Evolutionary conservation across 371 early-diverging fungal species (phyloP).

Genomic region (Quaeritorhiza haematococci): DNA sequence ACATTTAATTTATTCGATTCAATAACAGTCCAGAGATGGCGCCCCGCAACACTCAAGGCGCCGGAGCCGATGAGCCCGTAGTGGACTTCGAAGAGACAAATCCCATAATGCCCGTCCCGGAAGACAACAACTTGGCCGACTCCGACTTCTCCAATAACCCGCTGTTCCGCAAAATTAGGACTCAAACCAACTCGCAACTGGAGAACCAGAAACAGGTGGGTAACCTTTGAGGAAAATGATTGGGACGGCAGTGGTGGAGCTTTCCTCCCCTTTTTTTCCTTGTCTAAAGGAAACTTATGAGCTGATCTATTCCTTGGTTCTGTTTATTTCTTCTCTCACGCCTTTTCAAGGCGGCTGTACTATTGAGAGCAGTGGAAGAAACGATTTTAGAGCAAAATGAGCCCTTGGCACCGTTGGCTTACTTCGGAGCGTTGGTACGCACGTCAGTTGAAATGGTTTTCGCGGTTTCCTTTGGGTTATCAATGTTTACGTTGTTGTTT

Average conservation of each 20-base stretch:
- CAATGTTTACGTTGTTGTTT: background rate
- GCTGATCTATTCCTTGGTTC: background rate
- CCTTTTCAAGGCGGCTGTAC: conserved; percentile 57
- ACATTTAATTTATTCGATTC: too few species aligned
- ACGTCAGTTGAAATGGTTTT: too few species aligned
- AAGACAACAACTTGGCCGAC: too few species aligned
- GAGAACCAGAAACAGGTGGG: conserved; percentile 74
- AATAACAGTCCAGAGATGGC: too few species aligned
- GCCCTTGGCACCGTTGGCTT: conserved; percentile 66
- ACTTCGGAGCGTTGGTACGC: conserved; percentile 80
- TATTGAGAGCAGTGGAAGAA: conserved; percentile 84
- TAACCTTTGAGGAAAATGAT: background rate
- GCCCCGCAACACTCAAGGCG: too few species aligned
- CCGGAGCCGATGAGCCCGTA: too few species aligned
- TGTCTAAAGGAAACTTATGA: background rate
- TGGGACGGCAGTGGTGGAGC: too few species aligned
- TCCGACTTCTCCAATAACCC: background rate
- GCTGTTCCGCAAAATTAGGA: conserved; percentile 15
- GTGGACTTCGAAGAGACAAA: too few species aligned
- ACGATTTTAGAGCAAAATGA: conserved; percentile 73
- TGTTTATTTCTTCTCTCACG: background rate
- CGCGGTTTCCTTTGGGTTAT: too few species aligned
- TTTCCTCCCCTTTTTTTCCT: conserved; percentile 4
- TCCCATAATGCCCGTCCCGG: too few species aligned
- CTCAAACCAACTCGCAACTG: conserved; percentile 70